Base-by-base conservation (phyloP, 179 eudicot genomes). In the Spinacia oleracea region DNA sequence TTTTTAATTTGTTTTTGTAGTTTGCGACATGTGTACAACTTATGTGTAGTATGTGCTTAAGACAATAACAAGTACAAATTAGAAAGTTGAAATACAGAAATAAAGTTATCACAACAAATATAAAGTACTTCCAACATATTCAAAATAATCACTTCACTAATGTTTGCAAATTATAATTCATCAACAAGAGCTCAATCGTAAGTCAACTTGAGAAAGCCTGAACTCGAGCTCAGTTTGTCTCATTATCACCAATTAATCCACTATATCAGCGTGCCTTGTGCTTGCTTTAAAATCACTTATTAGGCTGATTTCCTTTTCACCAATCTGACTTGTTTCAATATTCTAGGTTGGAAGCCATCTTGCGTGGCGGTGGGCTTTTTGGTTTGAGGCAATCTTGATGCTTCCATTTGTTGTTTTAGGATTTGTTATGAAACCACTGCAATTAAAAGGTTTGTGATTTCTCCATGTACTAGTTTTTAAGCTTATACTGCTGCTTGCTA, bases 381-480 rank as follows among this genome's bases (percentile, higher is more conserved):
- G 88, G 81, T 82, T 88, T 23, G 97, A 92, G 87, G 97, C 96
- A 76, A 80, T 92, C 46, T 78, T 93, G 88, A 96, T 96, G 99
- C 79, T 87, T 74, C 98, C 99, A 23, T 96, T 93, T 88, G 99
- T 89, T 45, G 70, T 93, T 79, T 81, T 96, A 53, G 98, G 99
- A 70, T 96, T 96, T 81, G 83, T 92, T 51, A 90, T 93, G 92
- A 89, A 93, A 83, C 99, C 99, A 16, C 77, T 96, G 89, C 91
- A 90, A 79, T 77, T 96, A 84, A 93, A 93, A 92, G 99, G 99
- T 93, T 79, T 74, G 68, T 78, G 38, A 43, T 66, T 43, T 42
- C 63, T 46, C 43, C 50, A 3, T 4, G 16, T 31, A 79, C 34
- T 27, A 65, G 27, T 31, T 43, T 42, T 45, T 72, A 29, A 62